A percentile compares a stretch with the other conserved stretches of the same genome.
Conservation (phyloP, 305 asterid genomes). For the Fraxinus greggii region DNA sequence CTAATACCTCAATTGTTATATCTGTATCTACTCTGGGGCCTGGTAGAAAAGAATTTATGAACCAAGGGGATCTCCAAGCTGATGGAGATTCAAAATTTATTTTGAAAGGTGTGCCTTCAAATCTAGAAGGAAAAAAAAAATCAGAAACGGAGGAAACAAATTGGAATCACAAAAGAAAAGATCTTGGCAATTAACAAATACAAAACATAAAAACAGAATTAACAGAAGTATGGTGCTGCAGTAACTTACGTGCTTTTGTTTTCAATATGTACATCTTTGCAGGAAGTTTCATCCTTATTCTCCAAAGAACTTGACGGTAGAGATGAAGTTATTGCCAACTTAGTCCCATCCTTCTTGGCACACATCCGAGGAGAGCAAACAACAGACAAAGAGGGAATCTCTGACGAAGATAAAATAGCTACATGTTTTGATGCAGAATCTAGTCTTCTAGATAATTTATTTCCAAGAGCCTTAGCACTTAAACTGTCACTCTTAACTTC, state of each 20-base stretch:
- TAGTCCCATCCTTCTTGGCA: slow-evolving; percentile 53
- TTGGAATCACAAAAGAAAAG: background rate
- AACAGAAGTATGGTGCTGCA: slow-evolving; percentile 5
- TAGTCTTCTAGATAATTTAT: slow-evolving; percentile 40
- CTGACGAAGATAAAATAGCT: slow-evolving; percentile 42
- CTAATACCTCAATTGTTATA: slow-evolving; percentile 63
- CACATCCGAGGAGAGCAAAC: slow-evolving; percentile 54
- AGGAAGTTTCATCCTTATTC: slow-evolving; percentile 52
- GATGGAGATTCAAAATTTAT: slow-evolving; percentile 80
- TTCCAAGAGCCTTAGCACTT: slow-evolving; percentile 46
- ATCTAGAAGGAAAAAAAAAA: slow-evolving; percentile 32
- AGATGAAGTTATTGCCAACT: slow-evolving; percentile 45
- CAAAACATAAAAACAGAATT: slow-evolving; percentile 4
- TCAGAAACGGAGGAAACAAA: slow-evolving; percentile 12
- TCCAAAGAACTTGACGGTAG: slow-evolving; percentile 47
- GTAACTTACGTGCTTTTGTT: slow-evolving; percentile 64
- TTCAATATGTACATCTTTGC: slow-evolving; percentile 48
- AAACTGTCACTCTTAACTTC: slow-evolving; percentile 45
- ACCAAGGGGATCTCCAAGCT: slow-evolving; percentile 92
- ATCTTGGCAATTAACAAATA: slow-evolving; percentile 2
- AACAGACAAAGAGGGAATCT: slow-evolving; percentile 46
- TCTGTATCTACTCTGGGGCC: slow-evolving; percentile 74
- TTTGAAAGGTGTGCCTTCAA: slow-evolving; percentile 60
- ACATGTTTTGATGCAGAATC: slow-evolving; percentile 44
- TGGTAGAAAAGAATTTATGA: slow-evolving; percentile 55